These are phyloP conservation scores for Russula sp. DNA, from an alignment of 768 basidiomycete species.

Conservation along the genomic window DNA sequence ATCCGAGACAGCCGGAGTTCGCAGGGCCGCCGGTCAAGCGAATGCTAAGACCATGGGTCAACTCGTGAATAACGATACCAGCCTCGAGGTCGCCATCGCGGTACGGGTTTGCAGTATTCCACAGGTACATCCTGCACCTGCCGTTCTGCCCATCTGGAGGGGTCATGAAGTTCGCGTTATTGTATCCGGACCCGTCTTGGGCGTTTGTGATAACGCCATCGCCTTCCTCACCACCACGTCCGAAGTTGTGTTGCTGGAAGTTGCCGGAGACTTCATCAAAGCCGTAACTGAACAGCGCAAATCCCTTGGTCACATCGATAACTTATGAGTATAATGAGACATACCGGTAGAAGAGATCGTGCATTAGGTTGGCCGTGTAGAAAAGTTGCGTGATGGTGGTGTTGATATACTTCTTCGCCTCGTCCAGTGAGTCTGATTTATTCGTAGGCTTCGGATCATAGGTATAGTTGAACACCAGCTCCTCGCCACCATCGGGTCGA, in stretches of 20 bases:
- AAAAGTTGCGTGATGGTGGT: constrained; percentile 83
- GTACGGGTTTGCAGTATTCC: constrained; percentile 88
- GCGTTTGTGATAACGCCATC: constrained; percentile 94
- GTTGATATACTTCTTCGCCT: constrained; percentile 82
- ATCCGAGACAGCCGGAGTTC: constrained; percentile 91
- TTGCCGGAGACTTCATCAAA: constrained; percentile 91
- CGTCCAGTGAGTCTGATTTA: constrained; percentile 50
- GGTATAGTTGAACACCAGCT: constrained; percentile 58
- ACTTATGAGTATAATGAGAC: constrained; percentile 11
- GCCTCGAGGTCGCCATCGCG: constrained; percentile 95
- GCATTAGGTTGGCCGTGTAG: constrained; percentile 77
- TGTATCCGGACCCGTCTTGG: constrained; percentile 91
- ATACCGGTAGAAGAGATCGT: constrained; percentile 75
- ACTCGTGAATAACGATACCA: constrained; percentile 92
- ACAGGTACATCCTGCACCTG: constrained; percentile 94
- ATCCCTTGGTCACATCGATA: background rate
- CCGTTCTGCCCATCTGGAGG: constrained; percentile 81
- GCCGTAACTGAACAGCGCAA: constrained; percentile 53
- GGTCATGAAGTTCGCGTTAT: constrained; percentile 90
- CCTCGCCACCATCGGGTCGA: constrained; percentile 62
- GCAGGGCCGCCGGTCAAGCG: constrained; percentile 91
- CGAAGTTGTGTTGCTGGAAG: constrained; percentile 98
- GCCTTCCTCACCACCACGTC: constrained; percentile 75
- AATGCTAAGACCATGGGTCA: constrained; percentile 86
- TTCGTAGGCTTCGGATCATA: constrained; percentile 66